Percentiles rank a stretch among this genome's conserved stretches.
Evolutionary conservation across 768 basidiomycete species (phyloP).

Genomic region (Rhodotorula paludigena): DNA sequence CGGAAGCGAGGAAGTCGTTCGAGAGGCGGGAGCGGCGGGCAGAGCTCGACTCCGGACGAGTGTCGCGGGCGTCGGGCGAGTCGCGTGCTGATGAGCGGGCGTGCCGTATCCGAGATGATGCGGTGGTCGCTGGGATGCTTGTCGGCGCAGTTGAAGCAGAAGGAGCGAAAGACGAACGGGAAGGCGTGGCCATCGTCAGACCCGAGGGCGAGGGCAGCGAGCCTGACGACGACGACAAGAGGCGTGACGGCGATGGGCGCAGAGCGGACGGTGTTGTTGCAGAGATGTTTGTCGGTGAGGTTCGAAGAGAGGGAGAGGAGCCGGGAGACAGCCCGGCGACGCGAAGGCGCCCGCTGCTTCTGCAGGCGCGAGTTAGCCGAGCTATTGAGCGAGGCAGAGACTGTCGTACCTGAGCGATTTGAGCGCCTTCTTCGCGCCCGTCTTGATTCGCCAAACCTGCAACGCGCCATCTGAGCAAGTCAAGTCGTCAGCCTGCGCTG

Average conservation of each 20-base stretch:
- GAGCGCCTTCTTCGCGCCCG: neutral
- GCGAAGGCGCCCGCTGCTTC: no score
- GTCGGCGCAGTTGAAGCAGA: neutral
- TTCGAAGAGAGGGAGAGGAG: neutral
- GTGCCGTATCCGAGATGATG: no score
- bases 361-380: no score
- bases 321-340: neutral
- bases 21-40: no score
- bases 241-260: neutral
- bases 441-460: conserved; percentile 12
- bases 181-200: neutral
- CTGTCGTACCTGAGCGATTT: neutral
- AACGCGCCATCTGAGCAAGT: neutral
- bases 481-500: no score
- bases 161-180: neutral
- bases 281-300: neutral
- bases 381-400: neutral
- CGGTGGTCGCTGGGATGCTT: no score
- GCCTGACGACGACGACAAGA: neutral
- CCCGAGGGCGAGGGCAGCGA: neutral
- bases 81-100: no score
- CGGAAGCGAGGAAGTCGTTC: no score
- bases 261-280: neutral
- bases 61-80: no score
- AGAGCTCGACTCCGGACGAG: no score